Base-by-base conservation (phyloP, 2,329 filamentous ascomycete genomes). In the Alternaria longipes region DNA sequence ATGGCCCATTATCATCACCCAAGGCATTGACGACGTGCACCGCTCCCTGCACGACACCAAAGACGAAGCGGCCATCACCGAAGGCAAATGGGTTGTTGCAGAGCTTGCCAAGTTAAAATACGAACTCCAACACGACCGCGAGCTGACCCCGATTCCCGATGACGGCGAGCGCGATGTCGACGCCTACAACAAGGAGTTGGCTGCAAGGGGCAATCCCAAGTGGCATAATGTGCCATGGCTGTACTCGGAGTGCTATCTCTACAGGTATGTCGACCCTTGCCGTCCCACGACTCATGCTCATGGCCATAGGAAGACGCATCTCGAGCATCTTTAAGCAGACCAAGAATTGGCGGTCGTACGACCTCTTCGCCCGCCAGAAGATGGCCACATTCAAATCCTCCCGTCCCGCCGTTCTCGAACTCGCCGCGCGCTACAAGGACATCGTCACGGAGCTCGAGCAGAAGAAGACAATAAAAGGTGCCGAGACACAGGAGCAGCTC, bases 1-100 rank as follows among this genome's bases (percentile, higher is more conserved):
- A 78, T 99, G 94, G 95, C 95, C 95, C 16, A 85, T 97, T 58
- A 99, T 99, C 75, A 82, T 99, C 71, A 98, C 95, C 16, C 89
- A 93, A 76, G 92, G 91, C 57, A 95, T 99, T 73, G 94, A 99
- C 77, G 94, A 98, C 78, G 85, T 97, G n/a, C 93, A 97, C 81
- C 91, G 91, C 54, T 85, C 91, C 8, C 86, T 90, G 4, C 83
- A 84, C 34, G 81, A 83, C 59, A 83, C 84, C 54, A 83, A 86
- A 36, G 87, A 92, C 53, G 79, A 88, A 9, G 85, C 87, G 60
- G 91, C 90, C 74, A 80, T 84, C 34, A 86, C 86, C 24, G 95
- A 98, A 79, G 95, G 95, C 72, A 97, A 97, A 83, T 84, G 83
- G 70, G 93, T 99, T 62, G 86, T 97, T 42, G 88, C 91, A 75